Conservation (phyloP, 441 rosid species). For the Capsella rubella region DNA sequence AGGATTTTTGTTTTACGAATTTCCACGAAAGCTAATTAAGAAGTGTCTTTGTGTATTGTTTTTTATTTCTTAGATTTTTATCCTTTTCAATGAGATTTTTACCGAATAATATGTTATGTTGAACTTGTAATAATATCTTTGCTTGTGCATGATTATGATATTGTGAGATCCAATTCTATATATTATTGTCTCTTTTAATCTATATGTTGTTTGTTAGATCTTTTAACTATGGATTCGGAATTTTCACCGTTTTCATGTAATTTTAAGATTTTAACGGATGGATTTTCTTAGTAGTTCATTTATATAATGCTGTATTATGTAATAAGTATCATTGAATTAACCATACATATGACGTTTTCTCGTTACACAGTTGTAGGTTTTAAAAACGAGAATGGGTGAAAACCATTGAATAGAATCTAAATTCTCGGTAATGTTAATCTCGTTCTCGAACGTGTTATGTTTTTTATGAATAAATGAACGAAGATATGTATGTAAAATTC, state of each 20-base stretch:
- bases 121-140: conserved; percentile 36
- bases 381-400: background rate
- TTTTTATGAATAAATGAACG: background rate
- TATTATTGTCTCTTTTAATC: background rate
- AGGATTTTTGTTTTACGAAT: conserved; percentile 34
- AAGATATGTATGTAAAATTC: background rate
- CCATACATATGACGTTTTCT: background rate
- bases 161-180: conserved; percentile 19
- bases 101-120: conserved; percentile 33
- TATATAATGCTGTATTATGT: background rate
- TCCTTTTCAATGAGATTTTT: background rate
- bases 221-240: too few relatives aligned
- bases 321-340: background rate
- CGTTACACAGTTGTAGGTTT: background rate
- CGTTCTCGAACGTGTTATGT: background rate
- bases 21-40: conserved; percentile 29
- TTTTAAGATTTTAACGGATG: background rate
- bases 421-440: background rate
- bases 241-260: too few relatives aligned
- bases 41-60: conserved; percentile 27
- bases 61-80: background rate
- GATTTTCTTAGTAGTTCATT: background rate
- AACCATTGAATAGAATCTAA: too few relatives aligned
- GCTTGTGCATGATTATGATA: conserved; percentile 4
- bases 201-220: background rate